These are phyloP conservation scores for Emergomyces pasteurianus DNA, from an alignment of 2,329 filamentous ascomycete species.

Conservation along the genomic window DNA sequence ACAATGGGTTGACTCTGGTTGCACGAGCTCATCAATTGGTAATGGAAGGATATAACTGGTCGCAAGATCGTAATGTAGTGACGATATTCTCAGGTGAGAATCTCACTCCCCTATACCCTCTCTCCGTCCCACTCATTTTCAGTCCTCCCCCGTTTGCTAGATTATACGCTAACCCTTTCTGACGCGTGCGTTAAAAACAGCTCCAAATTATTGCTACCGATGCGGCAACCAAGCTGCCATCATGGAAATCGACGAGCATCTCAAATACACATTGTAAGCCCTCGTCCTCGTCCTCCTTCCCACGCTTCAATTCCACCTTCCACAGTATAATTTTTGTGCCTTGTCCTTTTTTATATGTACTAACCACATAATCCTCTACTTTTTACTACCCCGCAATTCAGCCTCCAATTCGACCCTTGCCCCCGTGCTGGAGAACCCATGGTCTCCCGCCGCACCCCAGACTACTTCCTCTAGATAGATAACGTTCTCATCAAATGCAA, in stretches of 20 bases:
- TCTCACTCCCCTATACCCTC: constrained; percentile 1
- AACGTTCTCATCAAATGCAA: neutral
- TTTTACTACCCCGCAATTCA: constrained; percentile 29
- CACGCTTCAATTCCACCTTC: too few relatives aligned
- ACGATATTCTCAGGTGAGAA: constrained; percentile 88
- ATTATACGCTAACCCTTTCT: neutral
- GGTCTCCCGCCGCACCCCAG: constrained; percentile 93
- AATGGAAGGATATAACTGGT: constrained; percentile 99
- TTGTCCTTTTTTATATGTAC: neutral
- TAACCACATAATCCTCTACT: neutral
- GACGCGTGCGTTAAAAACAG: constrained; percentile 31
- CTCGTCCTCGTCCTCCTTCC: neutral
- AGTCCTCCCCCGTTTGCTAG: neutral
- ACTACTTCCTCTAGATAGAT: constrained; percentile 81
- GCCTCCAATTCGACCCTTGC: constrained; percentile 98
- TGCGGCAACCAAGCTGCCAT: constrained; percentile 99
- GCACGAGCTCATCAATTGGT: constrained; percentile 95
- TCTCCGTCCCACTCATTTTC: too few relatives aligned
- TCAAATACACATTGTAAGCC: constrained; percentile 98
- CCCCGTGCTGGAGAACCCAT: constrained; percentile 94
- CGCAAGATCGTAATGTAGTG: constrained; percentile 93
- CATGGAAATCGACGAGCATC: constrained; percentile 98
- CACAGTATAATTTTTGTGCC: neutral
- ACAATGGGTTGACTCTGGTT: constrained; percentile 92
- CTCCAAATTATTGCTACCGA: constrained; percentile 93